These are phyloP conservation scores for Eucalyptus viminalis DNA, from an alignment of 345 rosid species.

Conservation along the genomic window DNA sequence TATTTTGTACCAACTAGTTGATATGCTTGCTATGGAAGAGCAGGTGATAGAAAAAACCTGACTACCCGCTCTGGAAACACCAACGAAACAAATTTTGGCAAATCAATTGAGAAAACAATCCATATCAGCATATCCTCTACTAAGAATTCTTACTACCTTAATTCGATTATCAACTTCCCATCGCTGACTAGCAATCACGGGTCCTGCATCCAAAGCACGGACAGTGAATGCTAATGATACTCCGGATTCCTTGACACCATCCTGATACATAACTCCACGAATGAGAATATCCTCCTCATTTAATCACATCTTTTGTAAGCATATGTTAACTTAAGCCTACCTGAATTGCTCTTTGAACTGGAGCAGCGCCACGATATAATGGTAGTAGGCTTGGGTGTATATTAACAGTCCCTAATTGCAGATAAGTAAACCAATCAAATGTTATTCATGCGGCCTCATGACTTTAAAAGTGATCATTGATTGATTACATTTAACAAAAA, in stretches of 20 bases:
- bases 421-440: neutral
- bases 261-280: slow-evolving; percentile 25
- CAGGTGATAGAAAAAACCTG: neutral
- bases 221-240: slow-evolving; percentile 86
- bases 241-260: slow-evolving; percentile 85
- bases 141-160: slow-evolving; percentile 34
- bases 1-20: neutral
- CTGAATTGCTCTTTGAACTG: slow-evolving; percentile 89
- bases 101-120: neutral
- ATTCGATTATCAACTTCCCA: slow-evolving; percentile 64
- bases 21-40: neutral
- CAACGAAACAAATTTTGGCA: neutral
- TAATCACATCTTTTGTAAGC: neutral
- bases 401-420: slow-evolving; percentile 67
- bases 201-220: slow-evolving; percentile 86
- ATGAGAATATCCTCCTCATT: neutral
- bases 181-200: slow-evolving; percentile 56
- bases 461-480: neutral
- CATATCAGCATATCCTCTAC: neutral
- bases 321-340: slow-evolving; percentile 5
- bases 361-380: slow-evolving; percentile 90
- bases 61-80: neutral
- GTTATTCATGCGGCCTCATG: neutral
- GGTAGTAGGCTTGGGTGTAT: slow-evolving; percentile 93
- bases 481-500: neutral